Evolutionary conservation across 2,329 filamentous ascomycete species (phyloP).

Genomic region (Curvularia hawaiiensis): DNA sequence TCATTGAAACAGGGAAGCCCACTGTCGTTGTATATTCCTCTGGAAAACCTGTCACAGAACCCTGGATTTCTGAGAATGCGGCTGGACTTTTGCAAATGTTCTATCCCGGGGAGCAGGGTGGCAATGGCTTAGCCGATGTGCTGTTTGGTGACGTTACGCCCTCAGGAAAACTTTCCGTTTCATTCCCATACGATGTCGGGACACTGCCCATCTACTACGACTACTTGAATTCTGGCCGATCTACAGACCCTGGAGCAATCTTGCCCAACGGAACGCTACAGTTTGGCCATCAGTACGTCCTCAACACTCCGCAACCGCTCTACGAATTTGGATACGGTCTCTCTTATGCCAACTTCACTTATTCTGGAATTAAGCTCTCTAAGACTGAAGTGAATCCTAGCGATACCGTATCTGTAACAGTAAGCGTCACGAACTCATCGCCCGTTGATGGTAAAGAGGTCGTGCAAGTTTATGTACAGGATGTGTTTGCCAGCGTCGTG

Average conservation of each 20-base stretch:
- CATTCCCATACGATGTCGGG: slow-evolving; percentile 70
- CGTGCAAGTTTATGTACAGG: slow-evolving; percentile 70
- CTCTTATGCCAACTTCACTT: slow-evolving; percentile 68
- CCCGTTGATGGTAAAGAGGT: slow-evolving; percentile 67
- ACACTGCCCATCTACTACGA: slow-evolving; percentile 74
- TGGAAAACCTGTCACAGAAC: slow-evolving; percentile 74
- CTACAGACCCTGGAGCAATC: slow-evolving; percentile 57
- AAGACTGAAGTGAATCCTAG: slow-evolving; percentile 53
- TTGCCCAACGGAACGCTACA: slow-evolving; percentile 64
- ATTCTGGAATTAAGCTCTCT: slow-evolving; percentile 60
- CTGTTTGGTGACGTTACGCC: slow-evolving; percentile 67
- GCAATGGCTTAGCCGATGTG: slow-evolving; percentile 68
- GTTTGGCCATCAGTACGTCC: slow-evolving; percentile 70
- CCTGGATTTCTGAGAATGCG: slow-evolving; percentile 71
- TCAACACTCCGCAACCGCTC: slow-evolving; percentile 63
- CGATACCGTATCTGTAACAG: slow-evolving; percentile 63
- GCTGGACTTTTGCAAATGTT: slow-evolving; percentile 74
- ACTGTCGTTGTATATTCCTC: slow-evolving; percentile 71
- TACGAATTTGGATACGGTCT: slow-evolving; percentile 72
- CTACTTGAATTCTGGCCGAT: slow-evolving; percentile 69
- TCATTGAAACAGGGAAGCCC: slow-evolving; percentile 70
- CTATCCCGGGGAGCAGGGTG: slow-evolving; percentile 73
- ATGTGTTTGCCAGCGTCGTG: slow-evolving; percentile 65
- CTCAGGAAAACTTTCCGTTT: slow-evolving; percentile 68
- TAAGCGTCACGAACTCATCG: slow-evolving; percentile 66